Percentiles rank a stretch among this genome's conserved stretches.
Evolutionary conservation across 371 early-diverging fungal genomes (phyloP).

Genomic region (Capillidium rhysosporum): DNA sequence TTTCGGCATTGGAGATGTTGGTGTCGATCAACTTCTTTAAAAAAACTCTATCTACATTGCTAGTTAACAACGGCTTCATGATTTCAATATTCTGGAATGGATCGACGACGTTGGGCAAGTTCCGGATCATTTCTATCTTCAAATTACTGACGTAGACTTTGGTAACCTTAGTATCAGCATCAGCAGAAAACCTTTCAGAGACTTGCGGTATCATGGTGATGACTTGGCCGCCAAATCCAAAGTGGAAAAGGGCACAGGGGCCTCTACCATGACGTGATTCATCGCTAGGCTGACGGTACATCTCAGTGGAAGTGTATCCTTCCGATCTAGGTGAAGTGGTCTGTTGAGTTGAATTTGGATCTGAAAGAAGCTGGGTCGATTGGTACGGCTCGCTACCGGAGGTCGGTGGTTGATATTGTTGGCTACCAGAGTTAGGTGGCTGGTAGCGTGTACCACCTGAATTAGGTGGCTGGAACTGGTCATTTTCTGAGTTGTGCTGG

Average conservation of each 20-base stretch:
- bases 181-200: constrained; percentile 33
- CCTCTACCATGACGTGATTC: neutral
- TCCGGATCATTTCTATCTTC: neutral
- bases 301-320: too few species aligned
- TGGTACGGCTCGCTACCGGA: too few species aligned
- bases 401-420: too few species aligned
- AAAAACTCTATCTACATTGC: neutral
- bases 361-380: too few species aligned
- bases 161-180: constrained; percentile 25
- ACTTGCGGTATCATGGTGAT: constrained; percentile 49
- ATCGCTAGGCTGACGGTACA: too few species aligned
- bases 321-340: too few species aligned
- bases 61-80: neutral
- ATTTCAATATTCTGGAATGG: neutral
- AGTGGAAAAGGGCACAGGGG: constrained; percentile 42
- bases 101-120: neutral
- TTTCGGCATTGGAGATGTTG: neutral
- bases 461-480: too few species aligned
- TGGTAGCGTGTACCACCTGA: too few species aligned
- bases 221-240: constrained; percentile 78
- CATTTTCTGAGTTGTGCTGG: too few species aligned
- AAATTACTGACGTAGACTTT: constrained; percentile 19
- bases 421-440: too few species aligned
- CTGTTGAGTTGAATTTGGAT: too few species aligned
- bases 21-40: neutral